Evolutionary conservation across 805 yeast genomes (phyloP).

Genomic region (Ogataea zsoltii): DNA sequence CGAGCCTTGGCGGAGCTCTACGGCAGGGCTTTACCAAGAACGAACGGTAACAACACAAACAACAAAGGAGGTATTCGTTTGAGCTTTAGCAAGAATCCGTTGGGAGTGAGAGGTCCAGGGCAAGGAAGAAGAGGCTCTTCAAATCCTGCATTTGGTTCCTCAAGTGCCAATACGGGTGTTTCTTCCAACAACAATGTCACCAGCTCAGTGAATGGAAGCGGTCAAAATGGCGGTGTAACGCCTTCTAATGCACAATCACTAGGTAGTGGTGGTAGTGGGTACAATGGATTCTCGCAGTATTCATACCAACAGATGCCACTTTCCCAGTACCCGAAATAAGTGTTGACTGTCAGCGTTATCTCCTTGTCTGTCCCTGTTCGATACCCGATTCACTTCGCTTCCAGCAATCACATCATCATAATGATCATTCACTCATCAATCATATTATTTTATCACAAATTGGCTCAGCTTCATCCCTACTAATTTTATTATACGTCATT

Average conservation of each 20-base stretch:
- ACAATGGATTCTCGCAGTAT: constrained; percentile 21
- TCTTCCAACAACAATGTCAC: constrained; percentile 4
- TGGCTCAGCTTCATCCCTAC: constrained; percentile 4
- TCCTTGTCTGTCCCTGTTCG: constrained; percentile 2
- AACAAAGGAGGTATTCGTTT: constrained; percentile 90
- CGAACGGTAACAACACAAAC: constrained; percentile 44
- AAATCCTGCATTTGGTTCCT: constrained; percentile 18
- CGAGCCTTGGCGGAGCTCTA: constrained; percentile 91
- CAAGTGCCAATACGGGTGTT: constrained; percentile 10
- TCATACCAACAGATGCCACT: constrained; percentile 26
- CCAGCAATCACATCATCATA: constrained; percentile 8
- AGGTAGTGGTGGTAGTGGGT: constrained; percentile 11
- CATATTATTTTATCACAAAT: not conserved
- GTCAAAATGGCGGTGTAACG: constrained; percentile 13
- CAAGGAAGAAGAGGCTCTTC: constrained; percentile 32
- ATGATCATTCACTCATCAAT: constrained; percentile 4
- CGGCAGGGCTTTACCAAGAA: constrained; percentile 87
- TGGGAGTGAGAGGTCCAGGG: constrained; percentile 83
- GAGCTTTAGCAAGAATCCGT: constrained; percentile 92
- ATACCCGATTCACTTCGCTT: constrained; percentile 2
- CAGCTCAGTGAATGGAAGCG: constrained; percentile 7
- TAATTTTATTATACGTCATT: constrained; percentile 4
- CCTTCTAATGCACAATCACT: constrained; percentile 10
- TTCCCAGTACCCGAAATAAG: constrained; percentile 25
- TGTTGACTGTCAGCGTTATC: not conserved